These are phyloP conservation scores for Simplicillium sp. DNA, from an alignment of 2,329 filamentous ascomycete genomes.

Conservation along the genomic window DNA sequence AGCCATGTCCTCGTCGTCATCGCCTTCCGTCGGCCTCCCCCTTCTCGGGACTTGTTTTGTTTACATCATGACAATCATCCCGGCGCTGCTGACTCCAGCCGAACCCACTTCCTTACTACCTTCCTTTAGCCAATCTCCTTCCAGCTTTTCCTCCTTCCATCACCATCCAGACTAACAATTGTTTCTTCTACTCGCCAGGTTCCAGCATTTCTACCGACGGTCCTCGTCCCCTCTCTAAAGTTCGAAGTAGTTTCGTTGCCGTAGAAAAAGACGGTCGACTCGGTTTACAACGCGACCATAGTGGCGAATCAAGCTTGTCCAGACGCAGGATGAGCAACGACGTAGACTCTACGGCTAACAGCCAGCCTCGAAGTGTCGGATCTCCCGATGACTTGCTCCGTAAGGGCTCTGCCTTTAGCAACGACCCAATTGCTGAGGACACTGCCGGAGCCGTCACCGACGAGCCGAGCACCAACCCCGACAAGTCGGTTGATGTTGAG, in stretches of 20 bases:
- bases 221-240: conserved; percentile 61
- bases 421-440: conserved; percentile 9
- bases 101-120: background rate
- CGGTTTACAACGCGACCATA: conserved; percentile 35
- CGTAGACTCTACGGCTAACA: conserved; percentile 23
- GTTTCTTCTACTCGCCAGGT: background rate
- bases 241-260: conserved; percentile 66
- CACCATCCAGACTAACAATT: background rate
- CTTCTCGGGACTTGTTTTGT: no score
- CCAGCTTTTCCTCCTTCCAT: conserved; percentile 1
- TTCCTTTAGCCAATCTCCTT: background rate
- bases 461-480: conserved; percentile 26
- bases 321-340: conserved; percentile 24
- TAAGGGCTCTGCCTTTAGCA: conserved; percentile 22
- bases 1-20: conserved; percentile 6
- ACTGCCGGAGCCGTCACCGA: conserved; percentile 16
- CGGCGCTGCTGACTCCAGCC: background rate
- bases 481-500: conserved; percentile 30
- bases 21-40: background rate
- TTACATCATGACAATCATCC: no score
- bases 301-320: conserved; percentile 27
- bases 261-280: conserved; percentile 57
- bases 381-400: conserved; percentile 14
- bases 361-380: conserved; percentile 3
- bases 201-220: conserved; percentile 24